phyloP scores from a whole-genome alignment of 768 basidiomycete genomes.

The Xanthoconium stramineum region DNA sequence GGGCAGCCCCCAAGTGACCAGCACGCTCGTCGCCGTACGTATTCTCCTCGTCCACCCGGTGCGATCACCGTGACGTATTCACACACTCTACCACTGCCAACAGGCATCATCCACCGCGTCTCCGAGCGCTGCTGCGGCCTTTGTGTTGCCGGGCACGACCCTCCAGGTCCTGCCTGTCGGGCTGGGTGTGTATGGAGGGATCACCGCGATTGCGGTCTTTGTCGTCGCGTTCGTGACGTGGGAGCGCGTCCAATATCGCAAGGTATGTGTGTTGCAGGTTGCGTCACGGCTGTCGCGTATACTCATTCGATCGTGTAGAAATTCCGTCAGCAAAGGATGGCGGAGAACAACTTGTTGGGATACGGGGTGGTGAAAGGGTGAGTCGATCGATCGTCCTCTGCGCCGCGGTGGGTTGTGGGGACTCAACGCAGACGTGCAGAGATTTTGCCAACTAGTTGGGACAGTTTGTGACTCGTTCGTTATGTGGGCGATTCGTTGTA shows the following conservation, averaged over 20 bases:
- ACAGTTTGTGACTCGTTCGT: background rate
- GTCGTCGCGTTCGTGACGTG: slow-evolving; percentile 83
- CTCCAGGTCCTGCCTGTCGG: slow-evolving; percentile 79
- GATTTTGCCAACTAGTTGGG: background rate
- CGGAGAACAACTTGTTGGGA: slow-evolving; percentile 58
- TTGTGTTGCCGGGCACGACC: slow-evolving; percentile 68
- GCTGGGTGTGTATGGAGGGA: slow-evolving; percentile 79
- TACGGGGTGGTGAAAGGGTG: slow-evolving; percentile 46
- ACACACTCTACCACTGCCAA: background rate
- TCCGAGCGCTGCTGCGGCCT: slow-evolving; percentile 35
- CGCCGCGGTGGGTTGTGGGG: background rate
- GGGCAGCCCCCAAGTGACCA: slow-evolving; percentile 11
- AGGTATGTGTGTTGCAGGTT: slow-evolving; percentile 43
- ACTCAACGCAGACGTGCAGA: background rate
- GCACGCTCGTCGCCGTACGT: slow-evolving; percentile 13
- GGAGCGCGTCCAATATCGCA: slow-evolving; percentile 84
- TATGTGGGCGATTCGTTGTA: slow-evolving; percentile 1
- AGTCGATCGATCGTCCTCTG: background rate
- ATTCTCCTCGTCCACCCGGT: too few relatives aligned
- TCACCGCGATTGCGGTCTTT: slow-evolving; percentile 79
- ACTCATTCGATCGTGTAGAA: slow-evolving; percentile 41
- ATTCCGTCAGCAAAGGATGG: slow-evolving; percentile 72
- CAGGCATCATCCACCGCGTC: slow-evolving; percentile 29
- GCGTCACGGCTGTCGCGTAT: background rate
- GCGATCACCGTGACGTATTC: background rate